These are phyloP conservation scores for Trematosphaeria pertusa DNA, from an alignment of 2,329 filamentous ascomycete species.

Conservation along the genomic window DNA sequence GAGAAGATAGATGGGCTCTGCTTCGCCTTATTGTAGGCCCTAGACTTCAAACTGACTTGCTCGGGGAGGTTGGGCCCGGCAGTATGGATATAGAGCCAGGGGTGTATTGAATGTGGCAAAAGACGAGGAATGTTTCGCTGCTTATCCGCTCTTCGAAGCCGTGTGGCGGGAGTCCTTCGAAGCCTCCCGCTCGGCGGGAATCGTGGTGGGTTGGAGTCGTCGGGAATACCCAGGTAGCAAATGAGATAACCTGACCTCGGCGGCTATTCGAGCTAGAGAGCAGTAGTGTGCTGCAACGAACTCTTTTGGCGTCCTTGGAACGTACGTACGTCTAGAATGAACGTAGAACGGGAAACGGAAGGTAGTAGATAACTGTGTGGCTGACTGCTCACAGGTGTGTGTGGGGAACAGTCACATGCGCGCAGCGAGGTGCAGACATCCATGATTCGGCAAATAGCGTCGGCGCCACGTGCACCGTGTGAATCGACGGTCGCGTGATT, in stretches of 20 bases:
- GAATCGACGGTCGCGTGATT: not conserved
- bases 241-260: too few relatives aligned
- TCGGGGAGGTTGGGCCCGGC: too few relatives aligned
- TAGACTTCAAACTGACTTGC: too few relatives aligned
- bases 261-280: not conserved
- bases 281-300: not conserved
- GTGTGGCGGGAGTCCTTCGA: not conserved
- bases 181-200: not conserved
- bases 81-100: too few relatives aligned
- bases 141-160: conserved; percentile 1
- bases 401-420: conserved; percentile 12
- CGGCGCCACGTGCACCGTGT: conserved; percentile 4
- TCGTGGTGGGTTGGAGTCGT: not conserved
- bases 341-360: conserved; percentile 9
- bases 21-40: too few relatives aligned
- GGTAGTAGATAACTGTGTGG: conserved; percentile 6
- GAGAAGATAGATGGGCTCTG: too few relatives aligned
- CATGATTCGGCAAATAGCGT: not conserved
- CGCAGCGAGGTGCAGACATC: not conserved
- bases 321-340: not conserved
- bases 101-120: conserved; percentile 23
- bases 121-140: not conserved
- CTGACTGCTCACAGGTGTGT: not conserved
- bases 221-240: not conserved
- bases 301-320: not conserved